A percentile compares a stretch with the other conserved stretches of the same genome.
Conservation (phyloP, 1,284 basidiomycete genomes). For the Trichosporon ovoides region DNA sequence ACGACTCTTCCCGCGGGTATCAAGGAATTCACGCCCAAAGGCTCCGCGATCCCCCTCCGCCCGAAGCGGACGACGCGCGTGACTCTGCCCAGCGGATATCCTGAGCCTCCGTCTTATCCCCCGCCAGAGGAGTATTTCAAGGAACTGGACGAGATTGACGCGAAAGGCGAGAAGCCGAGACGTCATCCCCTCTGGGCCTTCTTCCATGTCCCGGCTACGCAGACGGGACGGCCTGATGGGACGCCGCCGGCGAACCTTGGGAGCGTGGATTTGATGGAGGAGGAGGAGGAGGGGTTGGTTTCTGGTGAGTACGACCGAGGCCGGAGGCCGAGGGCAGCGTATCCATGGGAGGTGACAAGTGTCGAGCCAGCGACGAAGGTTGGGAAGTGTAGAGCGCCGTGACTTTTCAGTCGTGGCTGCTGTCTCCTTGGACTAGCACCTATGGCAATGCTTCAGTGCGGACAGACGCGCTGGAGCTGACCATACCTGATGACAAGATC, state of each 20-base stretch:
- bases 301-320: constrained; percentile 29
- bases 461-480: no score
- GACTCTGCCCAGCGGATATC: constrained; percentile 34
- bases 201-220: constrained; percentile 36
- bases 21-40: constrained; percentile 34
- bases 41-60: constrained; percentile 32
- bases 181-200: constrained; percentile 48
- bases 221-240: constrained; percentile 2
- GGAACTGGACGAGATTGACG: constrained; percentile 20
- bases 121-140: constrained; percentile 30
- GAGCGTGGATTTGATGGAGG: constrained; percentile 25
- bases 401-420: no score
- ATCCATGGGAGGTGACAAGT: no score
- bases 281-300: constrained; percentile 26
- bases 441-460: no score
- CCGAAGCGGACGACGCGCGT: constrained; percentile 36
- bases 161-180: constrained; percentile 7
- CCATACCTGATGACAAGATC: no score
- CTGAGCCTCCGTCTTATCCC: constrained; percentile 37
- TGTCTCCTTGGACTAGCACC: no score
- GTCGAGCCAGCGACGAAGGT: no score
- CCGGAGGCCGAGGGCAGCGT: background rate
- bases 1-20: constrained; percentile 6
- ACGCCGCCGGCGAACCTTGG: constrained; percentile 24
- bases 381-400: no score